Percentiles rank a stretch among this genome's conserved stretches.
Conservation (phyloP, 345 rosid species). For the Adansonia digitata region DNA sequence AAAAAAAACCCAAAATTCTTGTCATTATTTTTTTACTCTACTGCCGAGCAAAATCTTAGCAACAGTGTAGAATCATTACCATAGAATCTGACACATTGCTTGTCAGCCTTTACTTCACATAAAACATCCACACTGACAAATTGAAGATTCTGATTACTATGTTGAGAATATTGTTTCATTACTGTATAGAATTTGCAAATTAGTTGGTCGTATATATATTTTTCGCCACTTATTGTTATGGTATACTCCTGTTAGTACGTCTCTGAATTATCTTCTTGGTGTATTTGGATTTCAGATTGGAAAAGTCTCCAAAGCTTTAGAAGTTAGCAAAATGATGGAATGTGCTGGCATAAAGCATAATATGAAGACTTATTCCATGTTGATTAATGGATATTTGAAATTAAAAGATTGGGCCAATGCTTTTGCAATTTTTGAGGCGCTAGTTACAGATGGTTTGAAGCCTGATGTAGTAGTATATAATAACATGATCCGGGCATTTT, state of each 20-base stretch:
- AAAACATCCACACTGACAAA: not conserved
- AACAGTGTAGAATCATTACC: not conserved
- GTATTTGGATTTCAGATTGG: constrained; percentile 49
- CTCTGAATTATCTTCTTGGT: not conserved
- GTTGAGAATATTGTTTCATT: not conserved
- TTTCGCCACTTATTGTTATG: not conserved
- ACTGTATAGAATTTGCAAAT: not conserved
- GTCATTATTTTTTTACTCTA: not conserved
- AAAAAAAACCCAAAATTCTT: not conserved
- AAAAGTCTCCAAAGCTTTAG: constrained; percentile 79
- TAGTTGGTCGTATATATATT: not conserved
- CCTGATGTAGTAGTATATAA: constrained; percentile 88
- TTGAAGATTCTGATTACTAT: not conserved
- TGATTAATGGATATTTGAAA: constrained; percentile 84
- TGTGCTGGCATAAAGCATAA: constrained; percentile 73
- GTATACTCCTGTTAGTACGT: not conserved
- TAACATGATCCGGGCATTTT: constrained; percentile 77
- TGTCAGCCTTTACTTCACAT: not conserved
- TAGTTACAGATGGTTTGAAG: constrained; percentile 62
- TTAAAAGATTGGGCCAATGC: constrained; percentile 96
- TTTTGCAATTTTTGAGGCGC: constrained; percentile 83
- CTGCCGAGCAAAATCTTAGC: not conserved
- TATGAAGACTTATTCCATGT: constrained; percentile 90
- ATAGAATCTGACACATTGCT: not conserved
- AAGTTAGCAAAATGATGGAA: constrained; percentile 76